phyloP scores from a whole-genome alignment of 2,329 filamentous ascomycete genomes.

The Ceratocystis alfenasii region DNA sequence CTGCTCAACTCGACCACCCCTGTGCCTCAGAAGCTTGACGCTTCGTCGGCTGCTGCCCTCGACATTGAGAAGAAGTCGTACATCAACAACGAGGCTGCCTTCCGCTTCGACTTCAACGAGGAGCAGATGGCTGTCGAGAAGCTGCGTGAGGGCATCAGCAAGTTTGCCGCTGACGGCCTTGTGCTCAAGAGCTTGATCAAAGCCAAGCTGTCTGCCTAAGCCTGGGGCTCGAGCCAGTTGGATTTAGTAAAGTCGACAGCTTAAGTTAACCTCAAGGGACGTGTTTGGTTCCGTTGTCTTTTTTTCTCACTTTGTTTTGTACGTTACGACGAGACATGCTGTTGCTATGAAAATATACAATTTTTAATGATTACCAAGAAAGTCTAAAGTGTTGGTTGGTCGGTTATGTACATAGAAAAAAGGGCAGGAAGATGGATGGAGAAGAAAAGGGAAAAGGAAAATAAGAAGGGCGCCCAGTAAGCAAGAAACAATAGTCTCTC shows the following conservation, averaged over 20 bases:
- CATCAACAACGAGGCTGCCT: slow-evolving; percentile 75
- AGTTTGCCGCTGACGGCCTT: slow-evolving; percentile 91
- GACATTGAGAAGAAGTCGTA: slow-evolving; percentile 81
- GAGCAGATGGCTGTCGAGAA: slow-evolving; percentile 99
- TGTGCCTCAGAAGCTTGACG: slow-evolving; percentile 88
- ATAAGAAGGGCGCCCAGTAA: not conserved
- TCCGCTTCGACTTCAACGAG: slow-evolving; percentile 99
- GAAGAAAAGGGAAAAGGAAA: not conserved
- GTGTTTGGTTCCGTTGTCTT: not conserved
- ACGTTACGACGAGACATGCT: not conserved
- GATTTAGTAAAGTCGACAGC: too few relatives aligned
- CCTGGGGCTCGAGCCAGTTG: too few relatives aligned
- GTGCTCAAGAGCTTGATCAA: slow-evolving; percentile 88
- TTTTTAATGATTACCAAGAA: slow-evolving; percentile 5
- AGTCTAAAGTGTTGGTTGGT: not conserved
- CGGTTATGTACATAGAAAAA: not conserved
- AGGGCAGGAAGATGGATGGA: too few relatives aligned
- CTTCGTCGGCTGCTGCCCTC: slow-evolving; percentile 50
- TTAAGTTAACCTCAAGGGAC: too few relatives aligned
- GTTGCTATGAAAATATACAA: slow-evolving; percentile 11
- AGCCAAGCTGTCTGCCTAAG: slow-evolving; percentile 58
- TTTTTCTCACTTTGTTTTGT: slow-evolving; percentile 2
- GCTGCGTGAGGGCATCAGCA: slow-evolving; percentile 97
- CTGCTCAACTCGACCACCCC: slow-evolving; percentile 70
- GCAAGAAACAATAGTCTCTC: too few relatives aligned